phyloP scores from a whole-genome alignment of 2,329 filamentous ascomycete species.

The Dactylellina parvicollis region DNA sequence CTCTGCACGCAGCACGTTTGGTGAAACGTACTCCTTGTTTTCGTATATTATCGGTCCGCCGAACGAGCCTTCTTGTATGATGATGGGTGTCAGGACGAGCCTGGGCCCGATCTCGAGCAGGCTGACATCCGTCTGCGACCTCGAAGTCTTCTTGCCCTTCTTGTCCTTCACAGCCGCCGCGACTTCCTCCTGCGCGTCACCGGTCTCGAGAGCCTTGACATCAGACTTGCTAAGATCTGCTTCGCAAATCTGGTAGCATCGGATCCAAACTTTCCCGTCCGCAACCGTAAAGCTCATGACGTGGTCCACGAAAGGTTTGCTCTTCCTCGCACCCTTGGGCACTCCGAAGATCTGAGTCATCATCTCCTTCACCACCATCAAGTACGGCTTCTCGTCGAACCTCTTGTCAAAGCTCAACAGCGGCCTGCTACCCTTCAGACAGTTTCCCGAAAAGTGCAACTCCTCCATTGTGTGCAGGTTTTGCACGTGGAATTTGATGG shows the following conservation, averaged over 20 bases:
- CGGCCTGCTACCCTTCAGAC: slow-evolving; percentile 89
- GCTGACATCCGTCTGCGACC: slow-evolving; percentile 75
- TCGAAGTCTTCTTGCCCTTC: slow-evolving; percentile 54
- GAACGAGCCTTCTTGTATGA: slow-evolving; percentile 94
- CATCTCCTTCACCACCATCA: slow-evolving; percentile 86
- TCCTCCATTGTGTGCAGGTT: slow-evolving; percentile 97
- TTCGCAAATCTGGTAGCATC: slow-evolving; percentile 92
- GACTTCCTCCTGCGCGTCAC: slow-evolving; percentile 64
- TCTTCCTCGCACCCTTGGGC: slow-evolving; percentile 83
- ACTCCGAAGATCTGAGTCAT: slow-evolving; percentile 92
- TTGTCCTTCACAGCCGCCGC: slow-evolving; percentile 62
- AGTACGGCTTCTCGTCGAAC: slow-evolving; percentile 83
- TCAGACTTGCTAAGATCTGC: slow-evolving; percentile 66
- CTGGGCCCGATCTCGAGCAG: slow-evolving; percentile 93
- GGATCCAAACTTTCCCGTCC: slow-evolving; percentile 94
- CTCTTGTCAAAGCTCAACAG: slow-evolving; percentile 89
- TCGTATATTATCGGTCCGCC: slow-evolving; percentile 97
- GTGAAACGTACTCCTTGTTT: slow-evolving; percentile 96
- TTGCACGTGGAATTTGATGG: slow-evolving; percentile 79
- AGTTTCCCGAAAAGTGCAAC: slow-evolving; percentile 95
- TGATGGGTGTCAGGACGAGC: slow-evolving; percentile 90
- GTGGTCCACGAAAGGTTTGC: slow-evolving; percentile 95
- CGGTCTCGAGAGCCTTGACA: slow-evolving; percentile 63
- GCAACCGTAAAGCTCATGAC: slow-evolving; percentile 91
- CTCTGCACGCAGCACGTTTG: slow-evolving; percentile 91